These are phyloP conservation scores for Dryadomyces quercivorus DNA, from an alignment of 2,329 filamentous ascomycete genomes.

Conservation along the genomic window DNA sequence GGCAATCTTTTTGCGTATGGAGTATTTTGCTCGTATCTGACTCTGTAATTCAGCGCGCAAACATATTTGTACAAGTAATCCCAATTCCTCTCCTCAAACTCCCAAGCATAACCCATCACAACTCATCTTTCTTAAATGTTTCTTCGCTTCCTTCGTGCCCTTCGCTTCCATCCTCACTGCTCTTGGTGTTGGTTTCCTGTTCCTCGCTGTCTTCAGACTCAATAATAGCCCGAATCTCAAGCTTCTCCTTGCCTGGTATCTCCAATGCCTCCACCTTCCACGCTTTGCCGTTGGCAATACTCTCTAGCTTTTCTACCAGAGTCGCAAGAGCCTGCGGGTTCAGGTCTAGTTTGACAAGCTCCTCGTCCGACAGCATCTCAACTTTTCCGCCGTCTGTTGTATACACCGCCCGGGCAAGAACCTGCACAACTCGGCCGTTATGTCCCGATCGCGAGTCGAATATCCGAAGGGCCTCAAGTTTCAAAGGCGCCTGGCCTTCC, in stretches of 20 bases:
- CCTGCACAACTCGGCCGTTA: constrained; percentile 22
- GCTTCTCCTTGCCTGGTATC: constrained; percentile 40
- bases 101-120: constrained; percentile 21
- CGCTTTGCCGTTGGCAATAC: constrained; percentile 54
- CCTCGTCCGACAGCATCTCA: constrained; percentile 48
- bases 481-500: constrained; percentile 32
- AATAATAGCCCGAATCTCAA: constrained; percentile 60
- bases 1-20: too few relatives aligned
- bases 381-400: constrained; percentile 49
- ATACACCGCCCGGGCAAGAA: constrained; percentile 31
- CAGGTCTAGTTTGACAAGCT: constrained; percentile 56
- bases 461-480: constrained; percentile 31
- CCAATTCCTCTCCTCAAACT: neutral
- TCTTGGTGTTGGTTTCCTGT: neutral
- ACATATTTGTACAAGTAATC: neutral
- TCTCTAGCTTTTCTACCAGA: constrained; percentile 55
- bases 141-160: constrained; percentile 31
- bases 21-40: too few relatives aligned
- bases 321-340: constrained; percentile 55
- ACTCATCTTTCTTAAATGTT: constrained; percentile 32
- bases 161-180: neutral
- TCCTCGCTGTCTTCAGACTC: constrained; percentile 29
- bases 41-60: too few relatives aligned
- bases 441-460: constrained; percentile 18
- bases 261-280: constrained; percentile 79